phyloP scores from a whole-genome alignment of 176 grass and related monocot species.

The Phoenix roebelenii region DNA sequence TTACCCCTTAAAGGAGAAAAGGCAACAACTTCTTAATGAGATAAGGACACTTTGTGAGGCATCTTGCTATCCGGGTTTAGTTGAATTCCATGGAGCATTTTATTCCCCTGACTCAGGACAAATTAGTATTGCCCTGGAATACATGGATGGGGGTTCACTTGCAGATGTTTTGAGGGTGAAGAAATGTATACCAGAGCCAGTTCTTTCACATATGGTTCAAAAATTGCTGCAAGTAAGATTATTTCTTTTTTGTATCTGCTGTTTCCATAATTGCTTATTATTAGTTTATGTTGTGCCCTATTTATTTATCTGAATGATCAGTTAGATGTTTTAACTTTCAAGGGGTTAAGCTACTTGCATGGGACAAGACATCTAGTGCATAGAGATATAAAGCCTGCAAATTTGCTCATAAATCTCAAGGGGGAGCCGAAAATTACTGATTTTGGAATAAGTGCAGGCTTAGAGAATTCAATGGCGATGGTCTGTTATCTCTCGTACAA shows the following conservation, averaged over 20 bases:
- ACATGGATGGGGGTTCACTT: slow-evolving; percentile 95
- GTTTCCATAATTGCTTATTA: not conserved
- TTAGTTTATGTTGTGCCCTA: not conserved
- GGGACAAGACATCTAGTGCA: slow-evolving; percentile 82
- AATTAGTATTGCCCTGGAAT: slow-evolving; percentile 94
- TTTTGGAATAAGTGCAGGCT: slow-evolving; percentile 82
- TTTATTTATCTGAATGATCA: slow-evolving; percentile 18
- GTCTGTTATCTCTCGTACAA: slow-evolving; percentile 39
- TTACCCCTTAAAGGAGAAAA: slow-evolving; percentile 66
- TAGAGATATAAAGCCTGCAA: slow-evolving; percentile 98
- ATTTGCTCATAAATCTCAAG: slow-evolving; percentile 88
- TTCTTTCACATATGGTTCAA: slow-evolving; percentile 65
- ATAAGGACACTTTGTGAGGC: slow-evolving; percentile 91
- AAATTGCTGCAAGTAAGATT: slow-evolving; percentile 72
- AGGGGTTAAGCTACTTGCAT: slow-evolving; percentile 89
- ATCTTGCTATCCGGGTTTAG: slow-evolving; percentile 63
- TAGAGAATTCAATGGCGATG: slow-evolving; percentile 95
- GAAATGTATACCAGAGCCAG: slow-evolving; percentile 70
- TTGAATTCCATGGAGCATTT: slow-evolving; percentile 97
- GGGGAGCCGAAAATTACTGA: slow-evolving; percentile 86
- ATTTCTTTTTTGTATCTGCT: slow-evolving; percentile 8
- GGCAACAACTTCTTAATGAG: slow-evolving; percentile 95
- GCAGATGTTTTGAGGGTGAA: slow-evolving; percentile 71
- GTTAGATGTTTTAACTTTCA: slow-evolving; percentile 14
- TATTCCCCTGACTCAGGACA: slow-evolving; percentile 85